phyloP scores from a whole-genome alignment of 805 yeast species.

The Ogataea degrootiae region DNA sequence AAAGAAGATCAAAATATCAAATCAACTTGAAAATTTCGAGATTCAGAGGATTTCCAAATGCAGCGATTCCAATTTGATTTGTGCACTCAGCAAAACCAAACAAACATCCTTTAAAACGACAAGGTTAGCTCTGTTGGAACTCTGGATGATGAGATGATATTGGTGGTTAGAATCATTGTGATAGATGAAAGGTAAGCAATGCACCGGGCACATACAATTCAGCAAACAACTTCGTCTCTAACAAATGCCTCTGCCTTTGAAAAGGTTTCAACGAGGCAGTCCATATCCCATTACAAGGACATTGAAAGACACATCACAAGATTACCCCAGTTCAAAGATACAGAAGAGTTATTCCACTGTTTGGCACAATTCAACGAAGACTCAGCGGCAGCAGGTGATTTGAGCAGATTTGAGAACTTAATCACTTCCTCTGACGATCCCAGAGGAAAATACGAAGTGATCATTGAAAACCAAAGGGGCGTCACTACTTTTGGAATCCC shows the following conservation, averaged over 20 bases:
- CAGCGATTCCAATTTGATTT: no score
- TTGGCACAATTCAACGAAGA: slow-evolving; percentile 17
- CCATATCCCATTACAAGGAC: slow-evolving; percentile 21
- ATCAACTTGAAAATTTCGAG: no score
- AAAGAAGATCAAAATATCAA: no score
- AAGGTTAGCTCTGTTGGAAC: no score
- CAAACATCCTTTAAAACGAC: no score
- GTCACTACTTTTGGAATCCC: slow-evolving; percentile 49
- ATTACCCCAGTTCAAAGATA: slow-evolving; percentile 27
- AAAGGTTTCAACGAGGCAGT: slow-evolving; percentile 7
- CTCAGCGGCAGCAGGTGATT: slow-evolving; percentile 5
- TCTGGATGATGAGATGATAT: no score
- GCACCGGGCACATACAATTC: no score
- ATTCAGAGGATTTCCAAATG: no score
- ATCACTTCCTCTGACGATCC: slow-evolving; percentile 2
- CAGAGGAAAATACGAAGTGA: slow-evolving; percentile 31
- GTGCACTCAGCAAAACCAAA: no score
- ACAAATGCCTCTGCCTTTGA: slow-evolving; percentile 1
- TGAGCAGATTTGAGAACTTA: slow-evolving; percentile 7
- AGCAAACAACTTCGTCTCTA: no score
- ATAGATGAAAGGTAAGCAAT: no score
- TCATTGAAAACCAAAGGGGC: slow-evolving; percentile 54
- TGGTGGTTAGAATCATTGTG: no score
- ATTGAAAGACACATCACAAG: slow-evolving; percentile 24
- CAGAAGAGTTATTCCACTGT: slow-evolving; percentile 24